These are phyloP conservation scores for Suhomyces vadensis DNA, from an alignment of 805 yeast species.

Conservation along the genomic window DNA sequence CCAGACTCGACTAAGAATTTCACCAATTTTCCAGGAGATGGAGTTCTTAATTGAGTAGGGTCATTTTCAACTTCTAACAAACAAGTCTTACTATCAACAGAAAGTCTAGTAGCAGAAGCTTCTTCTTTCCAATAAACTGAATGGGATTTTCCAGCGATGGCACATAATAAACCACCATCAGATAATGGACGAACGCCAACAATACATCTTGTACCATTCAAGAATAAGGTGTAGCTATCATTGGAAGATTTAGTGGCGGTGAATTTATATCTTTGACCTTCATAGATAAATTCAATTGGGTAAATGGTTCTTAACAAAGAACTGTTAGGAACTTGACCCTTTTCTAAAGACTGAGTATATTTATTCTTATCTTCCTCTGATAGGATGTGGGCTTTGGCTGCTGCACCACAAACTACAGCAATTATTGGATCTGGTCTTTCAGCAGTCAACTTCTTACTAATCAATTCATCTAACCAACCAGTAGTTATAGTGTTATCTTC, in stretches of 20 bases:
- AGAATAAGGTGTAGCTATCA: conserved; percentile 83
- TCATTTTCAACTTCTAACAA: conserved; percentile 93
- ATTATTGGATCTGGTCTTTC: conserved; percentile 91
- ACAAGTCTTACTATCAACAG: conserved; percentile 95
- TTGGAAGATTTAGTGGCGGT: conserved; percentile 91
- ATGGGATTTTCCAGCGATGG: conserved; percentile 91
- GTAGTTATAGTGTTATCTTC: conserved; percentile 96
- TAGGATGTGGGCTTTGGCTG: conserved; percentile 86
- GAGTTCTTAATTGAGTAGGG: conserved; percentile 97
- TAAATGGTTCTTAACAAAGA: conserved; percentile 79
- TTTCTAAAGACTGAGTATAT: conserved; percentile 77
- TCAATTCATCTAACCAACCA: conserved; percentile 98
- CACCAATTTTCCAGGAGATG: conserved; percentile 97
- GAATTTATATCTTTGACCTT: conserved; percentile 88
- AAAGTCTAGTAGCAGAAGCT: conserved; percentile 89
- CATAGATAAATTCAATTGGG: conserved; percentile 94
- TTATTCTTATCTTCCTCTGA: conserved; percentile 68
- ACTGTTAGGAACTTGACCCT: conserved; percentile 92
- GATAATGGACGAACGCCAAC: conserved; percentile 86
- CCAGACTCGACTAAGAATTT: conserved; percentile 93
- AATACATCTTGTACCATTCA: conserved; percentile 88
- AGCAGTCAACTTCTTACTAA: conserved; percentile 89
- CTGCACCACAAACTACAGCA: conserved; percentile 97
- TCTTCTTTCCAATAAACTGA: conserved; percentile 98
- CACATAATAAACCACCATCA: conserved; percentile 90